Conservation (phyloP, 352 stramenopile genomes). For the Phytophthora cactorum region DNA sequence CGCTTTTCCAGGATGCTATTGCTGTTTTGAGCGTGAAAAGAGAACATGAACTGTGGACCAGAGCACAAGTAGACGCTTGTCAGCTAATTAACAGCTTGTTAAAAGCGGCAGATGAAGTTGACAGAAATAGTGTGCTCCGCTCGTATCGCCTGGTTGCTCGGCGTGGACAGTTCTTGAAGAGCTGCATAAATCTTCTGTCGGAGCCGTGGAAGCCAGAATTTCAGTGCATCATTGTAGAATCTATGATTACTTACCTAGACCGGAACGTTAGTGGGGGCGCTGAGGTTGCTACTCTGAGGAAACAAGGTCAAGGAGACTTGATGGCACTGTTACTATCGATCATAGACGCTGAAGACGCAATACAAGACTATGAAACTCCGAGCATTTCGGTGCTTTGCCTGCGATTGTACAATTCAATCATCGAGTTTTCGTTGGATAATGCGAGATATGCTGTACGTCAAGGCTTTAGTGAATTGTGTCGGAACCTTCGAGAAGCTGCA, state of each 20-base stretch:
- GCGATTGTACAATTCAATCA: conserved; percentile 15
- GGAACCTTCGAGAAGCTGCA: conserved; percentile 1
- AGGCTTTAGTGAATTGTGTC: neutral
- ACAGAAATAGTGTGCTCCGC: neutral
- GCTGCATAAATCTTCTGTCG: conserved; percentile 18
- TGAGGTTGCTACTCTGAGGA: conserved; percentile 18
- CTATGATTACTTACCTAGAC: conserved; percentile 11
- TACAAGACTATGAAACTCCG: neutral
- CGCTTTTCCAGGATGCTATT: conserved; percentile 18
- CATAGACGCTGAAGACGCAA: neutral
- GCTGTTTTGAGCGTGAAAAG: conserved; percentile 8
- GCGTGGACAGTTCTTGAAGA: conserved; percentile 6
- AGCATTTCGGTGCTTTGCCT: conserved; percentile 2
- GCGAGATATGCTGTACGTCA: conserved; percentile 8
- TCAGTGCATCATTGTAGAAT: neutral
- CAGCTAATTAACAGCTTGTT: neutral
- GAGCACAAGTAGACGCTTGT: conserved; percentile 8
- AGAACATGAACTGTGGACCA: neutral
- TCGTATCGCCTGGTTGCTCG: conserved; percentile 20
- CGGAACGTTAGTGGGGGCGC: conserved; percentile 14
- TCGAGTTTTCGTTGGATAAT: conserved; percentile 27
- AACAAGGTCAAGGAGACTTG: conserved; percentile 17
- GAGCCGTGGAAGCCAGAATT: neutral
- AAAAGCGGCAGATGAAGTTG: neutral
- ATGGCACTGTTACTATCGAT: conserved; percentile 12